phyloP scores from a whole-genome alignment of 129 eudicot genomes.

The Gnaphalium uliginosum region DNA sequence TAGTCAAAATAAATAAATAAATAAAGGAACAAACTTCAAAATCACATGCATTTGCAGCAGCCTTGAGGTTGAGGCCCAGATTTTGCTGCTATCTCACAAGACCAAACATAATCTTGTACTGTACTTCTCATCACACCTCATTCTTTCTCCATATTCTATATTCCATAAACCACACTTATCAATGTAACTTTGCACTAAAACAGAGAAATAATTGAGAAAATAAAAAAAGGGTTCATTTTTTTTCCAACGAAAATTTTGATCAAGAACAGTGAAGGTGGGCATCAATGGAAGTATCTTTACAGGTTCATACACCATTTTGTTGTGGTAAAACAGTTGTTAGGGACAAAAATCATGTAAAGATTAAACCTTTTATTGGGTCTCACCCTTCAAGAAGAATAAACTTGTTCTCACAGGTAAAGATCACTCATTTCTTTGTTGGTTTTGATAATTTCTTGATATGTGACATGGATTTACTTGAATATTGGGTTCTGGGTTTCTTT shows the following conservation, averaged over 20 bases:
- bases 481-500: not conserved
- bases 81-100: conserved; percentile 37
- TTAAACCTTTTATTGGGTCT: conserved; percentile 55
- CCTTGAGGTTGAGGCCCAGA: conserved; percentile 48
- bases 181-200: conserved; percentile 14
- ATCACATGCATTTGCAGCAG: conserved; percentile 44
- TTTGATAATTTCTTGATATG: not conserved
- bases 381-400: conserved; percentile 41
- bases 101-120: conserved; percentile 30
- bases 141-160: not conserved
- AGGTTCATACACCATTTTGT: conserved; percentile 42
- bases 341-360: conserved; percentile 43
- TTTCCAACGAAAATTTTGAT: conserved; percentile 20
- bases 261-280: conserved; percentile 27
- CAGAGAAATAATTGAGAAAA: conserved; percentile 15
- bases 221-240: not conserved
- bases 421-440: not conserved
- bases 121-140: conserved; percentile 11
- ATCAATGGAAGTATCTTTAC: conserved; percentile 66
- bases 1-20: too few species aligned
- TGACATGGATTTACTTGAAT: not conserved
- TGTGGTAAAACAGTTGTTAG: conserved; percentile 35
- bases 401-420: conserved; percentile 44
- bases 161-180: conserved; percentile 11
- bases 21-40: conserved; percentile 30